A percentile compares a stretch with the other conserved stretches of the same genome.
Evolutionary conservation across 2,329 filamentous ascomycete genomes (phyloP).

Genomic region (Metarhizium brunneum): DNA sequence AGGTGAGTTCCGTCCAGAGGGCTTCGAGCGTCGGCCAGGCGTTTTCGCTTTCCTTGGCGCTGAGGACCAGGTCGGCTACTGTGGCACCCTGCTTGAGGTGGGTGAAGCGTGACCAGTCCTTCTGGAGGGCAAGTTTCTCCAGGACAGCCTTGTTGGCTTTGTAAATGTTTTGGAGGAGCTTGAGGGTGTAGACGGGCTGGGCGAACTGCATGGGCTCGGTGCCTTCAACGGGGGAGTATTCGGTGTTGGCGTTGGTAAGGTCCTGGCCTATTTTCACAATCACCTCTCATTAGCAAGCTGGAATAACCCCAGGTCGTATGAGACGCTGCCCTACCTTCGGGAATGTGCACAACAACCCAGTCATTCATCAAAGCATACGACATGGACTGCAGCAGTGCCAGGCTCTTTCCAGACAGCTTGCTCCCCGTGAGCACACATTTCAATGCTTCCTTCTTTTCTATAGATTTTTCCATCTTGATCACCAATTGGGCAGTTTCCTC

Average conservation of each 20-base stretch:
- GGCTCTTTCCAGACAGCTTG: slow-evolving; percentile 74
- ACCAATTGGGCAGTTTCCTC: slow-evolving; percentile 67
- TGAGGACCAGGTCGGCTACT: slow-evolving; percentile 60
- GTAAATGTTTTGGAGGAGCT: slow-evolving; percentile 62
- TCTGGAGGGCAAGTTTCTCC: slow-evolving; percentile 33
- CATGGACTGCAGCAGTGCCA: slow-evolving; percentile 76
- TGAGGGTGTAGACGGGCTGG: slow-evolving; percentile 69
- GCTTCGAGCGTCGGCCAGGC: slow-evolving; percentile 75
- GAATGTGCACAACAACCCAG: slow-evolving; percentile 84
- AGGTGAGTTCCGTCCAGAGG: slow-evolving; percentile 67
- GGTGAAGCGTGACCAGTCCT: slow-evolving; percentile 32
- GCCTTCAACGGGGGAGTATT: slow-evolving; percentile 63
- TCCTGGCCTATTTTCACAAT: slow-evolving; percentile 50
- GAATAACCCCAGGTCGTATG: neutral
- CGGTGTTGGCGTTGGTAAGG: slow-evolving; percentile 67
- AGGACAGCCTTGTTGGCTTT: slow-evolving; percentile 65
- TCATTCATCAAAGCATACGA: slow-evolving; percentile 70
- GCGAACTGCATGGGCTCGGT: slow-evolving; percentile 54
- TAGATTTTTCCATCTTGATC: slow-evolving; percentile 49
- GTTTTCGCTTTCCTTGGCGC: slow-evolving; percentile 63
- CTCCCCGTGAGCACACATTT: slow-evolving; percentile 65
- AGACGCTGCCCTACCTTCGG: slow-evolving; percentile 59
- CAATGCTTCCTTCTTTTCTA: slow-evolving; percentile 41
- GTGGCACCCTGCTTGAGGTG: slow-evolving; percentile 44
- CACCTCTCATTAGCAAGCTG: neutral